These are phyloP conservation scores for Abrus precatorius DNA, from an alignment of 306 rosid species.

Conservation along the genomic window DNA sequence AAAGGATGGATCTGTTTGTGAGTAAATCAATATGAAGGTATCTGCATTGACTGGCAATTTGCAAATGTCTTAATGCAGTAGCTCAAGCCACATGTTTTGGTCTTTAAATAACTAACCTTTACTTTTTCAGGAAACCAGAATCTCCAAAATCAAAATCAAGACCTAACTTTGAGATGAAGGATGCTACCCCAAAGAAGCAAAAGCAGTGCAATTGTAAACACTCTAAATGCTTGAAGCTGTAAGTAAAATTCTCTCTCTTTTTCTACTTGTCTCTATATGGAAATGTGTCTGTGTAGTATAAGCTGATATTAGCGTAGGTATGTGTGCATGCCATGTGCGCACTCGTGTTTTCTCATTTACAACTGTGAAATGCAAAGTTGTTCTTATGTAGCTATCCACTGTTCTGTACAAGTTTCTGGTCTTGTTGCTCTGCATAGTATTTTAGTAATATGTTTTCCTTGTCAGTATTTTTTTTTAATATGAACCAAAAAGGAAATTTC, in stretches of 20 bases:
- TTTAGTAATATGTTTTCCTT: slow-evolving; percentile 22
- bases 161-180: slow-evolving; percentile 76
- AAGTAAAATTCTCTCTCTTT: slow-evolving; percentile 57
- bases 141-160: slow-evolving; percentile 89
- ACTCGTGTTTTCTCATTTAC: slow-evolving; percentile 3
- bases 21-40: slow-evolving; percentile 27
- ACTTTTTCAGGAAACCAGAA: slow-evolving; percentile 83
- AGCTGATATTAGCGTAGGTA: not conserved
- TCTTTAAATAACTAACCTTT: slow-evolving; percentile 44
- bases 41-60: slow-evolving; percentile 28
- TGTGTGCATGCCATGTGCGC: not conserved
- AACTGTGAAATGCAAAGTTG: slow-evolving; percentile 33
- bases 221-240: slow-evolving; percentile 96
- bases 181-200: slow-evolving; percentile 92
- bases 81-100: slow-evolving; percentile 42
- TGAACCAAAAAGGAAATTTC: slow-evolving; percentile 16
- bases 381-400: slow-evolving; percentile 29
- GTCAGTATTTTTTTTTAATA: slow-evolving; percentile 12
- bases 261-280: slow-evolving; percentile 16
- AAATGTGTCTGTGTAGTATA: not conserved
- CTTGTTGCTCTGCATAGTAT: slow-evolving; percentile 38
- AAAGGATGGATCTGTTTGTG: slow-evolving; percentile 35
- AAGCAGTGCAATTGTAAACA: slow-evolving; percentile 98
- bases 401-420: slow-evolving; percentile 27
- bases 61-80: slow-evolving; percentile 41